These are phyloP conservation scores for Clavispora phyllophila DNA, from an alignment of 805 yeast genomes.

Conservation along the genomic window DNA sequence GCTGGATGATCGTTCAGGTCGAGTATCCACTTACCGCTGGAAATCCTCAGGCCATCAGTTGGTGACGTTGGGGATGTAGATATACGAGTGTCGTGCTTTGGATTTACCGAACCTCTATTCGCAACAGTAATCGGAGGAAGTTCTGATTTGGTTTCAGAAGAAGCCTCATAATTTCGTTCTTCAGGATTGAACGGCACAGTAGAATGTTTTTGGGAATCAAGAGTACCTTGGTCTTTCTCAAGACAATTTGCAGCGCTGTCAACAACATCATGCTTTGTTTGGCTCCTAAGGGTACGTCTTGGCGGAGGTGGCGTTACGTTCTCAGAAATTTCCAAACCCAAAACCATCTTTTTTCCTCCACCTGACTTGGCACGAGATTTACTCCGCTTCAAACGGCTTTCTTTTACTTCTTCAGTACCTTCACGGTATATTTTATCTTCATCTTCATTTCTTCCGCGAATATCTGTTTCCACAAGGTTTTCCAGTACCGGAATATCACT, in stretches of 20 bases:
- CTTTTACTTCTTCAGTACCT: too few species aligned
- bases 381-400: not conserved
- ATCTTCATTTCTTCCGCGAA: not conserved
- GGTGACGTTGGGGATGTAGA: not conserved
- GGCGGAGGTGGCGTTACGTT: constrained; percentile 1
- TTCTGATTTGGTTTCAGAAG: too few species aligned
- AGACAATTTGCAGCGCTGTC: not conserved
- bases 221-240: not conserved
- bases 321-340: not conserved
- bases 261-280: not conserved
- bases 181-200: not conserved
- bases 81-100: not conserved
- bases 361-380: not conserved
- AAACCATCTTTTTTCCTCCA: not conserved
- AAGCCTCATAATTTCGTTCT: not conserved
- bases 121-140: not conserved
- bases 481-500: too few species aligned
- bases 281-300: not conserved
- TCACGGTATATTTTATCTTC: not conserved
- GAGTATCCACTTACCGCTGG: constrained; percentile 6
- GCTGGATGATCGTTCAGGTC: constrained; percentile 14
- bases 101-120: not conserved
- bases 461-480: too few species aligned
- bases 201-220: not conserved
- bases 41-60: not conserved